Evolutionary conservation across 2,329 filamentous ascomycete species (phyloP), one percentile per base, ranked within the genome.

Genomic region (Penicillium sp.): DNA sequence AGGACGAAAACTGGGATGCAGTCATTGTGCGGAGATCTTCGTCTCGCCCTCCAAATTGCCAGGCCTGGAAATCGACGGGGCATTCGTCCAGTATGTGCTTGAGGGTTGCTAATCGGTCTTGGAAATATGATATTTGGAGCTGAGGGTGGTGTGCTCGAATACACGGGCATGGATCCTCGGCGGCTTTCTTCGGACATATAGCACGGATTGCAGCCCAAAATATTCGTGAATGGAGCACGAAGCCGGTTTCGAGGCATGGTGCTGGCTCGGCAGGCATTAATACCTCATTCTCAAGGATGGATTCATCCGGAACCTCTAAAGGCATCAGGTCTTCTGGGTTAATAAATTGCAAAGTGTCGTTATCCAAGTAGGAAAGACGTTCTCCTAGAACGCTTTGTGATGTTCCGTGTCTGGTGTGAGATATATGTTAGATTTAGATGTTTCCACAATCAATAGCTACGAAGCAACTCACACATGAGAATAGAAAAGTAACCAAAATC

Each of bases 401-500:
- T 37, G 60, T 61, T 16, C 54, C 63, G 43, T 68, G 63, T 8
- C 60, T 60, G 16, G 43, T 26, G 9, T 19, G 22, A 24, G 7
- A 16, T 8, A 4, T 5, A 31, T 4, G 16, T 31, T 16, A 47
- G 13, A 5, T 13, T 6, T 10, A 21, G 4, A 47, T 16, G 14
- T 13, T 33, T 33, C 13, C 1, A 26, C 24, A 6, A 45, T 22
- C 10, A 26, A 46, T 6, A 31, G 14, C 13, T 19, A 16, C 11
- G 29, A 13, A 11, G 29, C 6, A 11, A 54, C 60, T 55, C 48
- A 62, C 60, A 63, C 59, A 33, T 68, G 74, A 1, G 60, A 61
- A 42, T 75, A 75, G 16, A 75, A 74, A 9, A 71, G 64, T 13
- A 75, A 55, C 70, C 72, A 76, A 42, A 75, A 76, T 0, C 67